Base-by-base conservation (phyloP, 768 basidiomycete genomes). In the Termitomyces sp. region DNA sequence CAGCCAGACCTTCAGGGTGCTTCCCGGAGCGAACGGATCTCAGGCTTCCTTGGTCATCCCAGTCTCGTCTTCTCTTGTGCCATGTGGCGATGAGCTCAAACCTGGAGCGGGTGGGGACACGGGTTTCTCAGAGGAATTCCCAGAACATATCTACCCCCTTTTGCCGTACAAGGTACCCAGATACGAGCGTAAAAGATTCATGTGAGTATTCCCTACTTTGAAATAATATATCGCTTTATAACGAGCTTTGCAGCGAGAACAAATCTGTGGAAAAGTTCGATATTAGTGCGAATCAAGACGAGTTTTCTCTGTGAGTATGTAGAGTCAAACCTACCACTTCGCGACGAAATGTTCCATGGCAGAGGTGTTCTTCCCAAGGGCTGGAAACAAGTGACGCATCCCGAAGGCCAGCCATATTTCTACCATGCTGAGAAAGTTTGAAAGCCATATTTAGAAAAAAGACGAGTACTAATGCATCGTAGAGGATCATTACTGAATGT, bases 401-500 rank as follows among this genome's bases (percentile, higher is more conserved):
- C 59, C 5, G 51, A 47, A 48, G 57, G 57, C 2, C 51, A 46
- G 37, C 57, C 52, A 13, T 58, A 58, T 26, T 58, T 58, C 37
- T 58, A 58, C 31, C 36, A 53, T 27, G 16, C 34, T 31, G n/a
- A 7, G 18, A 48, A 53, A 52, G 57, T 42, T 3, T 20, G 46
- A 26, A 24, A 32, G 2, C 18, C 5, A 12, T 39, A 14, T 53
- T 4, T 10, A 6, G 5, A 18, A 26, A 27, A 22, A 18, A 1
- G 22, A 24, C 7, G 0, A 27, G 8, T 51, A 9, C 13, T 58
- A 10, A 58, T 3, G 1, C 4, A 8, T 24, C 14, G 6, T 29
- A 58, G 57, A 53, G 51, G 29, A 53, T 58, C 18, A 29, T 58
- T 14, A 58, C 52, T 2, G 57, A 58, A 29, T 53, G 44, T 5